Percentiles rank a stretch among this genome's conserved stretches.
phyloP scores from a whole-genome alignment of 164 flowering plant genomes.

The Nymphaea thermarum region DNA sequence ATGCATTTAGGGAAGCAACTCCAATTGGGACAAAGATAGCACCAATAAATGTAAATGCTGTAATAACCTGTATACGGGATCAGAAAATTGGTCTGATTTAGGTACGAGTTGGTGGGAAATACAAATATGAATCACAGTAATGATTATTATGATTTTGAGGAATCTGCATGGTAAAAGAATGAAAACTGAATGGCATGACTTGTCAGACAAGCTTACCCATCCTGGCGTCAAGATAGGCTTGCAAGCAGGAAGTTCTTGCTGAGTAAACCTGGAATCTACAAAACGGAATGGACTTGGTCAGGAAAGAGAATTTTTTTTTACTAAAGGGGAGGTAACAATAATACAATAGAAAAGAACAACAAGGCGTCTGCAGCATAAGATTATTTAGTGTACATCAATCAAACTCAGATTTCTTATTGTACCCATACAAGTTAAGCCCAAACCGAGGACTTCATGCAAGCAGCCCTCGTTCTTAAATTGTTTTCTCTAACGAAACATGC shows the following conservation, averaged over 20 bases:
- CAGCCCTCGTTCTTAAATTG: no score
- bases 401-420: not conserved
- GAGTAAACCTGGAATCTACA: constrained; percentile 84
- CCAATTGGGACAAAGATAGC: constrained; percentile 84
- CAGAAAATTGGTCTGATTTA: not conserved
- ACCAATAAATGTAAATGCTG: constrained; percentile 41
- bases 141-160: not conserved
- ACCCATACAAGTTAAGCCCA: not conserved
- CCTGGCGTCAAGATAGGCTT: constrained; percentile 86
- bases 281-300: not conserved
- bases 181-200: not conserved
- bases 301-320: not conserved
- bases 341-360: not conserved
- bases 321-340: not conserved
- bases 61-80: constrained; percentile 48
- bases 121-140: not conserved
- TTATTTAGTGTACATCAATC: not conserved
- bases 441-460: not conserved
- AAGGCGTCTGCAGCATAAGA: not conserved
- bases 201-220: constrained; percentile 36
- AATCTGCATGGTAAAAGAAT: not conserved
- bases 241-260: constrained; percentile 95
- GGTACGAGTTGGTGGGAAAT: not conserved
- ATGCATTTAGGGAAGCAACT: constrained; percentile 69
- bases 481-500: no score